Base-by-base conservation (phyloP, 2,329 filamentous ascomycete species). In the Thelonectria olida region DNA sequence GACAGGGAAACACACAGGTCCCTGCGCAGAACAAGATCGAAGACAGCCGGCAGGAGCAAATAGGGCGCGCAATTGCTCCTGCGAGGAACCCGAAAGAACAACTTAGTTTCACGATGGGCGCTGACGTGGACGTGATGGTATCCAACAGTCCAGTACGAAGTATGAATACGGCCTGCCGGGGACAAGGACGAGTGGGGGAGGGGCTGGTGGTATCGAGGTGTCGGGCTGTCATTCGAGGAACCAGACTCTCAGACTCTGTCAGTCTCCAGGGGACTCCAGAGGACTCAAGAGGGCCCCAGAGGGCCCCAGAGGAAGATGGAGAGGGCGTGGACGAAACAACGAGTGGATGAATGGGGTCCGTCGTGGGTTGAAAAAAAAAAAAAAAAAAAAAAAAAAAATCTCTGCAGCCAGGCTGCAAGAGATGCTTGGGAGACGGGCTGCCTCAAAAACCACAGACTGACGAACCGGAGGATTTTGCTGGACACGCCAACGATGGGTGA, bases 81-180 rank as follows among this genome's bases (percentile, higher is more conserved):
- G 45, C 31, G 42, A 57, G 41, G 48, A 58, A 44, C 36, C 15
- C 25, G 49, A 54, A 50, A 58, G 54, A 59, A 66, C 17, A 10
- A 44, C 51, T 20, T 49, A 52, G 59, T 36, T 59, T 64, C 62
- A 61, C 45, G 45, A 60, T 47, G 27, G 45, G 56, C 50, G 50
- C 66, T 68, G 66, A 70, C 67, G 64, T 70, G 67, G 56, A 63
- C 60, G 54, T 67, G 64, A 67, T 65, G 58, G 52, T 51, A 39
- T 53, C 58, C 55, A 64, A 55, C 47, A 49, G 51, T 8, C 28
- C 13, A 8, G 9, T 5, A 31, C 6, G 6, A 27, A 9, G 28
- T 31, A 31, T n/a, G n/a, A n/a, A 31, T 41, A 27, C 28, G 36
- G 39, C 27, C 41, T 41, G 39, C 25, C 28, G 20, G 38, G 28